Evolutionary conservation across 306 rosid species (phyloP), one percentile per base, ranked within the genome.

Genomic region (Amphicarpaea edgeworthii): DNA sequence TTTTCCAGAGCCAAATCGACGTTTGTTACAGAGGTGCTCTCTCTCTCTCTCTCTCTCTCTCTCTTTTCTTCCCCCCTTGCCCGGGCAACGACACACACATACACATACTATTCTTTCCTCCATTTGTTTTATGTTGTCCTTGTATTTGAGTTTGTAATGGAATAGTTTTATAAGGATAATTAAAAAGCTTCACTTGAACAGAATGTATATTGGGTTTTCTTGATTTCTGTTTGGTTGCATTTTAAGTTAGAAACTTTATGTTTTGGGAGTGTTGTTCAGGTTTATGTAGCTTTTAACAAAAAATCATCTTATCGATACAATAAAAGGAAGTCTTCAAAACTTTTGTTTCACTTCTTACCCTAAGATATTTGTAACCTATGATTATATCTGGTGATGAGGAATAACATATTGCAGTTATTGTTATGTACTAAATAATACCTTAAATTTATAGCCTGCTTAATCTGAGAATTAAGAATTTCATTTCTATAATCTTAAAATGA

Each of bases 1-100:
- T 61, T 96, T 96, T 84, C 99, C 99, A 2, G 99, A 96, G 79
- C 99, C 99, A 50, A 96, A 96, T 69, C 91, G 99, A 55, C 97
- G 96, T 42, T 87, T 96, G 81, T 85, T 96, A 71, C 98, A 92
- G 17, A 96, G 99, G 99, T 96, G 34, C 63, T 53, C 46, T 21
- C 38, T 73, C 68, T 30, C 32, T 28, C 32, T 28, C 32, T 28
- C 30, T 26, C 30, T 26, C 30, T 26, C 30, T 26, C 50, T 59
- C 30, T 68, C 55, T 14, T 5, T 6, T 34, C 38, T 75, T 24
- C 28, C 61, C 11, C 32, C 51, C 23, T 34, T 4, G 37, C 26
- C 41, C 26, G 30, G 12, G n/a, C 69, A 4, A 37, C 1, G 11
- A n/a, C 3, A 32, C 15, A 16, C 1, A 32, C 43, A 15, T 12